phyloP scores from a whole-genome alignment of 129 eudicot genomes.

The Deinandra increscens region DNA sequence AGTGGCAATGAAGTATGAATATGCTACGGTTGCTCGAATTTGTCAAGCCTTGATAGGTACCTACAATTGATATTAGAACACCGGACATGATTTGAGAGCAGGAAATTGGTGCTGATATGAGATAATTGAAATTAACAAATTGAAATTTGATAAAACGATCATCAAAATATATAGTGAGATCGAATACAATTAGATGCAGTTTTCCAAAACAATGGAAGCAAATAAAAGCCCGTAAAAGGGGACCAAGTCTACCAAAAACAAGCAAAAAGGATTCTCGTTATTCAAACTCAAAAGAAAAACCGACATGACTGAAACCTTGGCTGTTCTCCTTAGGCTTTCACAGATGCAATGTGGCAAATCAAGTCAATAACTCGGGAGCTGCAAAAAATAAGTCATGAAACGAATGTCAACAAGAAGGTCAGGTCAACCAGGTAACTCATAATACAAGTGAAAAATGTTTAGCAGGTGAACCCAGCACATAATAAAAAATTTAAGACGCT shows the following conservation, averaged over 20 bases:
- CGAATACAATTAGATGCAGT: neutral
- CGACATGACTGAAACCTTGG: neutral
- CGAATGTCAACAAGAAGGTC: neutral
- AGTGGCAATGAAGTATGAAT: too few relatives aligned
- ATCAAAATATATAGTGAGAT: slow-evolving; percentile 3
- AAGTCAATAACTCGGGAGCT: slow-evolving; percentile 82
- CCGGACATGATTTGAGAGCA: too few relatives aligned
- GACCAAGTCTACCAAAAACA: slow-evolving; percentile 3
- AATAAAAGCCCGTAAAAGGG: neutral
- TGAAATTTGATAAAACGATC: neutral
- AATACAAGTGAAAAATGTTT: neutral
- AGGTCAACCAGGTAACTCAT: too few relatives aligned
- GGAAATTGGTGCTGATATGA: too few relatives aligned
- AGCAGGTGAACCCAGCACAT: neutral
- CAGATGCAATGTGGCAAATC: slow-evolving; percentile 77
- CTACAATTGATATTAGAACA: too few relatives aligned
- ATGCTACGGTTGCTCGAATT: too few relatives aligned
- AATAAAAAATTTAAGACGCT: too few relatives aligned
- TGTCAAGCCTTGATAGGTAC: too few relatives aligned
- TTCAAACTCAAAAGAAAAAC: slow-evolving; percentile 28
- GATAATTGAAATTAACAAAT: too few relatives aligned
- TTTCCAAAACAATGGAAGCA: slow-evolving; percentile 13
- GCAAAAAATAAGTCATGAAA: slow-evolving; percentile 22
- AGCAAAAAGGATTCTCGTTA: slow-evolving; percentile 30
- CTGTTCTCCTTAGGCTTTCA: slow-evolving; percentile 28